Evolutionary conservation across 768 basidiomycete genomes (phyloP).

Genomic region (Dentipellis sp.): DNA sequence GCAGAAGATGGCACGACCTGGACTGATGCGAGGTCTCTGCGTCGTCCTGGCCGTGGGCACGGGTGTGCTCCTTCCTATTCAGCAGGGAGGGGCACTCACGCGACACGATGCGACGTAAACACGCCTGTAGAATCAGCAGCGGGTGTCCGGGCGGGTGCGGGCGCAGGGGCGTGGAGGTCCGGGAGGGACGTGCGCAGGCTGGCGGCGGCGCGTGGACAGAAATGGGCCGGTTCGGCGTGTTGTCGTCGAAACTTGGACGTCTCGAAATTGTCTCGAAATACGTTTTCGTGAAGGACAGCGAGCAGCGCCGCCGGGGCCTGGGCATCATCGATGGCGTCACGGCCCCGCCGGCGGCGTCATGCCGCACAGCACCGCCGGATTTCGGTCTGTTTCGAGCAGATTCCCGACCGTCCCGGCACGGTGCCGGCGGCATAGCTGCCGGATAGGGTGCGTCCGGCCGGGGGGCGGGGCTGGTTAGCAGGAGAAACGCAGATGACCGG

Average conservation of each 20-base stretch:
- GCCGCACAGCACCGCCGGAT: background rate
- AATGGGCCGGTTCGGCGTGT: background rate
- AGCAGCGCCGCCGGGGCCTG: background rate
- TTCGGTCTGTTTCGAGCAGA: background rate
- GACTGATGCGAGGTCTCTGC: background rate
- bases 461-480: background rate
- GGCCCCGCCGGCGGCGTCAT: background rate
- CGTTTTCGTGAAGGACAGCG: background rate
- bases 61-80: background rate
- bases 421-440: background rate
- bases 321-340: background rate
- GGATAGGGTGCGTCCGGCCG: background rate
- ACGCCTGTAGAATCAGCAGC: background rate
- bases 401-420: background rate
- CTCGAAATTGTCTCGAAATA: background rate
- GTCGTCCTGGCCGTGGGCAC: background rate
- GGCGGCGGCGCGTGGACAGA: background rate
- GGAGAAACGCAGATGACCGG: background rate
- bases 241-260: background rate
- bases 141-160: background rate
- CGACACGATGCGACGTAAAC: background rate
- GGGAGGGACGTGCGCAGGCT: background rate
- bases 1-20: background rate
- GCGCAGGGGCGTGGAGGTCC: background rate
- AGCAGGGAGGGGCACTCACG: background rate